Percentiles rank a stretch among this genome's conserved stretches.
phyloP scores from a whole-genome alignment of 148 eudicot genomes.

The Dianthus caryophyllus region DNA sequence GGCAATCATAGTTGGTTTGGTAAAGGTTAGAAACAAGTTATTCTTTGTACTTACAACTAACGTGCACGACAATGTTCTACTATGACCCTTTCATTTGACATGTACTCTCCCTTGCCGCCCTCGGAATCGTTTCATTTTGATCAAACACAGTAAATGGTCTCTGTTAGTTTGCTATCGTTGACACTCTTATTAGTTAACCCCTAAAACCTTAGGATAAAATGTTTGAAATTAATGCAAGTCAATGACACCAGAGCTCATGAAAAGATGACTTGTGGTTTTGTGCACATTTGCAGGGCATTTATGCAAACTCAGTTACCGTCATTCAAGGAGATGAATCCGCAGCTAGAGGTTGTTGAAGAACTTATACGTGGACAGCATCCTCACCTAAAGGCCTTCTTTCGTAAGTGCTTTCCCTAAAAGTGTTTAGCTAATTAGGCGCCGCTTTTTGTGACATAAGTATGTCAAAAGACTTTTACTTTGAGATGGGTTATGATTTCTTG shows the following conservation, averaged over 20 bases:
- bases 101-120: too few relatives aligned
- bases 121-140: neutral
- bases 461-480: neutral
- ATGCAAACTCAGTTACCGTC: conserved; percentile 67
- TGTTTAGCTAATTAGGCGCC: neutral
- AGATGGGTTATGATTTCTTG: neutral
- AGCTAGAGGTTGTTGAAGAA: conserved; percentile 67
- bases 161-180: neutral
- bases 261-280: neutral
- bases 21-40: too few relatives aligned
- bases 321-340: conserved; percentile 73
- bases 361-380: conserved; percentile 95
- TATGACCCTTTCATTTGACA: neutral
- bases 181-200: neutral
- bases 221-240: neutral
- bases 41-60: neutral
- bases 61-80: neutral
- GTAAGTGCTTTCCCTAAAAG: conserved; percentile 36
- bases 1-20: too few relatives aligned
- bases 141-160: neutral
- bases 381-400: conserved; percentile 61
- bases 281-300: conserved; percentile 49
- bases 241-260: neutral
- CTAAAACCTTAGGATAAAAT: neutral
- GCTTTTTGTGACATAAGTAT: neutral